phyloP scores from a whole-genome alignment of 2,329 filamentous ascomycete species.

The Fusarium nurragi region DNA sequence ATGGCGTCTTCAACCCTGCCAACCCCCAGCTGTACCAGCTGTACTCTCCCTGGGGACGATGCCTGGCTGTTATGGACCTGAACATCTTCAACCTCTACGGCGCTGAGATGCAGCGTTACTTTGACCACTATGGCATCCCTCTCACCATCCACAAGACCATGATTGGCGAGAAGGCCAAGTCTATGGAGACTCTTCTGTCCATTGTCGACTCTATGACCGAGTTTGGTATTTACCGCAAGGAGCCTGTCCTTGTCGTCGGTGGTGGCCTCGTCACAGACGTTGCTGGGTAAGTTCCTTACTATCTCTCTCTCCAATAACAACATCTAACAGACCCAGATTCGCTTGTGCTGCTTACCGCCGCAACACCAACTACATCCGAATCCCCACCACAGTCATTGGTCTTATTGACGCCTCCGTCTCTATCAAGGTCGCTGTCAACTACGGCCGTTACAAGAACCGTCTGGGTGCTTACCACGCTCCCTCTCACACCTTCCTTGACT shows the following conservation, averaged over 20 bases:
- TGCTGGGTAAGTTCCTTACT: conserved; percentile 67
- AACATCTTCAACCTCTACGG: conserved; percentile 78
- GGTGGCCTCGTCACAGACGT: conserved; percentile 78
- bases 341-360: conserved; percentile 77
- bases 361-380: conserved; percentile 77
- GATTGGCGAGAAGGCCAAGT: conserved; percentile 80
- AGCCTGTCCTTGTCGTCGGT: conserved; percentile 72
- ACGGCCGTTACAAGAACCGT: conserved; percentile 79
- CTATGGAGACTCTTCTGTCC: conserved; percentile 72
- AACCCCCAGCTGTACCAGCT: conserved; percentile 71
- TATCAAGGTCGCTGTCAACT: conserved; percentile 83
- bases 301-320: conserved; percentile 39
- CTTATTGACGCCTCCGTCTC: conserved; percentile 79
- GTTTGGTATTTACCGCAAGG: conserved; percentile 75
- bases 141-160: conserved; percentile 76
- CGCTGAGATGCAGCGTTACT: conserved; percentile 71
- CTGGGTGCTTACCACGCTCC: conserved; percentile 79
- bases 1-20: conserved; percentile 70
- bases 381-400: conserved; percentile 79
- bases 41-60: conserved; percentile 72
- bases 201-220: conserved; percentile 80
- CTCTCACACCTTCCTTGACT: conserved; percentile 77
- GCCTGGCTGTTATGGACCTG: conserved; percentile 74
- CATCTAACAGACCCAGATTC: conserved; percentile 57
- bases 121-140: conserved; percentile 69